A percentile compares a stretch with the other conserved stretches of the same genome.
Conservation (phyloP, 2,329 filamentous ascomycete genomes). For the Alternaria brassicae region DNA sequence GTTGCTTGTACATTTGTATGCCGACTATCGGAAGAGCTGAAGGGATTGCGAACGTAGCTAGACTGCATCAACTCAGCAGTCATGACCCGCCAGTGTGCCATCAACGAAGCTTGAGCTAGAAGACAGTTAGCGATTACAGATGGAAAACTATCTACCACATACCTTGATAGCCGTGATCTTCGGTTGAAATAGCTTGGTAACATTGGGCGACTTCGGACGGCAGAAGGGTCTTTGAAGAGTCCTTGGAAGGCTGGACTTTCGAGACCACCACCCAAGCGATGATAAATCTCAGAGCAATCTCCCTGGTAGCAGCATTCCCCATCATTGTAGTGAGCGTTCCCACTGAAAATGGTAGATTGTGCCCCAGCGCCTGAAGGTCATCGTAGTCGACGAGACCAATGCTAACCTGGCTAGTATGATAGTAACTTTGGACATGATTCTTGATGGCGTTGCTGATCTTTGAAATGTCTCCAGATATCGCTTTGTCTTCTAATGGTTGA, state of each 20-base stretch:
- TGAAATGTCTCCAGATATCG: slow-evolving; percentile 40
- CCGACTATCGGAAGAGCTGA: slow-evolving; percentile 36
- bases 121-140: background rate
- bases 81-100: slow-evolving; percentile 42
- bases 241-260: slow-evolving; percentile 24
- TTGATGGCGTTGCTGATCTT: slow-evolving; percentile 46
- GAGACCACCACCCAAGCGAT: slow-evolving; percentile 44
- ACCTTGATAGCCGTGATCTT: slow-evolving; percentile 24
- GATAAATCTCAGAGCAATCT: slow-evolving; percentile 39
- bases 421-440: slow-evolving; percentile 49
- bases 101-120: slow-evolving; percentile 25
- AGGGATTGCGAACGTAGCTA: slow-evolving; percentile 33
- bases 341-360: slow-evolving; percentile 29
- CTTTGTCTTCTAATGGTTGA: slow-evolving; percentile 45
- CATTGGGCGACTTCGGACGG: slow-evolving; percentile 36
- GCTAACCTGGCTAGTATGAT: slow-evolving; percentile 33
- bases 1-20: slow-evolving; percentile 31
- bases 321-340: slow-evolving; percentile 38
- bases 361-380: slow-evolving; percentile 32
- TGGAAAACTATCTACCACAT: background rate
- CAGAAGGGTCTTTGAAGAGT: slow-evolving; percentile 31
- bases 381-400: slow-evolving; percentile 32
- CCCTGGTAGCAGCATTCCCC: slow-evolving; percentile 34
- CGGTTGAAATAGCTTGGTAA: slow-evolving; percentile 25
- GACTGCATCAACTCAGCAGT: slow-evolving; percentile 41